Evolutionary conservation across 2,329 filamentous ascomycete species (phyloP).

Genomic region (Epicoccum sorghinum): DNA sequence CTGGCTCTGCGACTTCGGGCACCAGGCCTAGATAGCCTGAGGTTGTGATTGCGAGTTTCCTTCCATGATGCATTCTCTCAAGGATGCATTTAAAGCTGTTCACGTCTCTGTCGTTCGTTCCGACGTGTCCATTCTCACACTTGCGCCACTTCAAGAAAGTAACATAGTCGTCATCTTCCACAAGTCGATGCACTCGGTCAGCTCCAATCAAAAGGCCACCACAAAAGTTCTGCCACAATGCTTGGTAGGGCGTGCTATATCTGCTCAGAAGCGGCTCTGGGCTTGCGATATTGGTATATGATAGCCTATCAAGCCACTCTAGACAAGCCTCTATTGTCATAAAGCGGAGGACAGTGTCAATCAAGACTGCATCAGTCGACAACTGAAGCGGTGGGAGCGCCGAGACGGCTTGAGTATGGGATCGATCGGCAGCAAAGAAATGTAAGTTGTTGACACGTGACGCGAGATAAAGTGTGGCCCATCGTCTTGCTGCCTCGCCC

Average conservation of each 20-base stretch:
- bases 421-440: no score
- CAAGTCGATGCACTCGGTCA: rapidly evolving
- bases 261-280: neutral
- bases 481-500: no score
- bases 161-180: neutral
- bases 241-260: neutral
- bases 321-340: no score
- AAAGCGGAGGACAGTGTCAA: neutral
- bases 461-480: no score
- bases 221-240: neutral
- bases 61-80: neutral
- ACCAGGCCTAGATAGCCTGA: neutral
- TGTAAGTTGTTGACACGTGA: no score
- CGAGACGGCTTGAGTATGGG: neutral
- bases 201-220: no score
- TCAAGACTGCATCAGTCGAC: neutral
- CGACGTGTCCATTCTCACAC: no score
- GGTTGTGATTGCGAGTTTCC: neutral
- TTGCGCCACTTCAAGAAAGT: no score
- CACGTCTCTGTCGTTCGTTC: no score
- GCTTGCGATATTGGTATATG: no score
- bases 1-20: neutral
- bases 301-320: no score
- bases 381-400: neutral
- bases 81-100: no score